Percentiles rank a stretch among this genome's conserved stretches.
These are phyloP conservation scores for Sporothrix luriei DNA, from an alignment of 2,329 filamentous ascomycete genomes.

Conservation along the genomic window DNA sequence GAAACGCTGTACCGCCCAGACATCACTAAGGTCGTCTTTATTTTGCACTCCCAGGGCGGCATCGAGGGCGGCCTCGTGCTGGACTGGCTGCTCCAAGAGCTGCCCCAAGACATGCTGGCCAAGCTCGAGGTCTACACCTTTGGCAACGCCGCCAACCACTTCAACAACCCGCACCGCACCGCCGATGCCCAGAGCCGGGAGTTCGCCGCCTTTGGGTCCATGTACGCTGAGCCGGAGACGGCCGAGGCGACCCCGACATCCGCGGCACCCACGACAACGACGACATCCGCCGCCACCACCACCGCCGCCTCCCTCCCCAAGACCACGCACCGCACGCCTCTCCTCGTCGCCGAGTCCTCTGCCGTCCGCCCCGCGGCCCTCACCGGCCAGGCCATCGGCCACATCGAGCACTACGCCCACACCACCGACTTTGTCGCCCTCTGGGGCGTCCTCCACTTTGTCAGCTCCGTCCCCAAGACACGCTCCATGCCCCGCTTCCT, in stretches of 20 bases:
- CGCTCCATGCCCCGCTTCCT: constrained; percentile 61
- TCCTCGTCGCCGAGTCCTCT: constrained; percentile 39
- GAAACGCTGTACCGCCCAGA: constrained; percentile 62
- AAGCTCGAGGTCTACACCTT: constrained; percentile 80
- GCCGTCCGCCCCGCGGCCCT: constrained; percentile 45
- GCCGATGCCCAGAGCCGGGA: constrained; percentile 48
- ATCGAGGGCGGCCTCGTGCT: constrained; percentile 73
- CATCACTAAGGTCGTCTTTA: constrained; percentile 70
- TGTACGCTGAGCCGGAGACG: neutral
- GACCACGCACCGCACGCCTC: constrained; percentile 22
- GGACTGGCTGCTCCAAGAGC: constrained; percentile 75
- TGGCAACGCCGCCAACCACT: constrained; percentile 77
- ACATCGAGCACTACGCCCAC: constrained; percentile 82
- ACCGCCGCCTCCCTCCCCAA: neutral
- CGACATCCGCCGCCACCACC: neutral
- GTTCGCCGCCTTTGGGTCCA: neutral
- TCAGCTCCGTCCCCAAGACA: constrained; percentile 47
- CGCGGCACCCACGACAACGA: neutral
- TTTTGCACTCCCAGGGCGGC: constrained; percentile 76
- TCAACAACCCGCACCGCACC: constrained; percentile 71
- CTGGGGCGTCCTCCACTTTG: constrained; percentile 74
- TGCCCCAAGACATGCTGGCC: constrained; percentile 64
- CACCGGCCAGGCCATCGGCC: constrained; percentile 59
- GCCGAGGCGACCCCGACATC: neutral
- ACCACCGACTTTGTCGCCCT: constrained; percentile 71